Base-by-base conservation (phyloP, 306 rosid genomes). In the Quercus variabilis region DNA sequence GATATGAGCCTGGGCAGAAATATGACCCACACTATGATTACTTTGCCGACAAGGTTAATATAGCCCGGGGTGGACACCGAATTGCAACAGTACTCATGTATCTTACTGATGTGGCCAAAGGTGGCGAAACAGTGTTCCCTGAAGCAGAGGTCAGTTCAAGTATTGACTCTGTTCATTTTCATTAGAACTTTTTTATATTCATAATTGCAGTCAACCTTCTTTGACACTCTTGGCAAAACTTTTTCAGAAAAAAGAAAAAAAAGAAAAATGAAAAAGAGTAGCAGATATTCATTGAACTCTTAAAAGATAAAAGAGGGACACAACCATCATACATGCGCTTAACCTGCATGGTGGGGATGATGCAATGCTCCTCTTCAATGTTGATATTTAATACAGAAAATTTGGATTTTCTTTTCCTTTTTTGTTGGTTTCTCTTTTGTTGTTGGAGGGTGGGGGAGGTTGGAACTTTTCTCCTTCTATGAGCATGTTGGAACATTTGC, bases 71-170 rank as follows among this genome's bases (percentile, higher is more conserved):
- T 74, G 99, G 99, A 81, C 99, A 96, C 75, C 93, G 99, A 60
- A 0, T 83, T 19, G 99, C 91, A 5, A 96, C 99, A 59, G 98
- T 96, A 79, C 99, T 96, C 5, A 87, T 96, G 99, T 96, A 96
- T 83, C 99, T 96, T 67, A 83, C 87, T 33, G 76, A 93, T 78
- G 98, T 93, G 74, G 58, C 83, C 79, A 88, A 76, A 82, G 99
- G 99, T n/a, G 99, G 99, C 74, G 99, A 96, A 88, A 96, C 99
- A 1, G 97, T 96, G 80, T 96, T 96, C 83, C 99, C 99, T 75
- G 15, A 28, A 20, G 99, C 96, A 1, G 94, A 91, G 99, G 99
- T 96, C 78, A 74, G 97, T 86, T 73, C 19, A 69, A 59, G 57
- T 71, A 23, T 51, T 77, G 75, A 23, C 55, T 78, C 35, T n/a